Evolutionary conservation across 1,284 basidiomycete genomes (phyloP).

Genomic region (Apiotrichum montevideense): DNA sequence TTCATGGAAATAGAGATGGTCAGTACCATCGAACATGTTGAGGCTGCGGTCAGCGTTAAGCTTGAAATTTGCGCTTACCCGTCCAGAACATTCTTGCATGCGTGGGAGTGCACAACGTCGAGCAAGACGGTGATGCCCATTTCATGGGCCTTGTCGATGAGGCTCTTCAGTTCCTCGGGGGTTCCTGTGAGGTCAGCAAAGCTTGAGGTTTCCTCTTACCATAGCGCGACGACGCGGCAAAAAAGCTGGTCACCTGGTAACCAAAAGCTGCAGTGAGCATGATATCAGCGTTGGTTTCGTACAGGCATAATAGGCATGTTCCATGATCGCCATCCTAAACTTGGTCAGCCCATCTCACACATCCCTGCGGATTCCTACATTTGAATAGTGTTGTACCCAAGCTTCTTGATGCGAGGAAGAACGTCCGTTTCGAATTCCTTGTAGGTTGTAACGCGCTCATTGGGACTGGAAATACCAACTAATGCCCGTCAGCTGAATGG

Average conservation of each 20-base stretch:
- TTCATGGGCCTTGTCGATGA: slow-evolving; percentile 89
- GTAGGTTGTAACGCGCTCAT: slow-evolving; percentile 84
- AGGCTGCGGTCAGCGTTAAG: slow-evolving; percentile 51
- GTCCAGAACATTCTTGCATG: slow-evolving; percentile 94
- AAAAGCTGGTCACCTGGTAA: slow-evolving; percentile 96
- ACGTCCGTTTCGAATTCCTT: slow-evolving; percentile 85
- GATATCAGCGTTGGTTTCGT: slow-evolving; percentile 35
- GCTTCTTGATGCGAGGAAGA: slow-evolving; percentile 77
- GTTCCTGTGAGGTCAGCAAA: slow-evolving; percentile 49
- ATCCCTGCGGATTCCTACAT: slow-evolving; percentile 46
- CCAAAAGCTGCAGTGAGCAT: slow-evolving; percentile 65
- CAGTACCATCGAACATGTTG: slow-evolving; percentile 92
- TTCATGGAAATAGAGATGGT: slow-evolving; percentile 95
- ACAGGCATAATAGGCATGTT: slow-evolving; percentile 98
- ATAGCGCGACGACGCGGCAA: slow-evolving; percentile 91
- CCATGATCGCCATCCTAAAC: slow-evolving; percentile 84
- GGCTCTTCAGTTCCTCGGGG: slow-evolving; percentile 91
- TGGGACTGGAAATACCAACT: slow-evolving; percentile 90
- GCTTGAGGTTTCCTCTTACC: slow-evolving; percentile 43
- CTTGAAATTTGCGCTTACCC: slow-evolving; percentile 46
- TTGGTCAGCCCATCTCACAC: not conserved
- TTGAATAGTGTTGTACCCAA: slow-evolving; percentile 96
- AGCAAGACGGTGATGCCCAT: slow-evolving; percentile 89
- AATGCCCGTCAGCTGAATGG: too few relatives aligned
- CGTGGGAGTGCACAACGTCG: slow-evolving; percentile 96